Base-by-base conservation (phyloP, 169 alveolate species). In the Babesia ovata region DNA sequence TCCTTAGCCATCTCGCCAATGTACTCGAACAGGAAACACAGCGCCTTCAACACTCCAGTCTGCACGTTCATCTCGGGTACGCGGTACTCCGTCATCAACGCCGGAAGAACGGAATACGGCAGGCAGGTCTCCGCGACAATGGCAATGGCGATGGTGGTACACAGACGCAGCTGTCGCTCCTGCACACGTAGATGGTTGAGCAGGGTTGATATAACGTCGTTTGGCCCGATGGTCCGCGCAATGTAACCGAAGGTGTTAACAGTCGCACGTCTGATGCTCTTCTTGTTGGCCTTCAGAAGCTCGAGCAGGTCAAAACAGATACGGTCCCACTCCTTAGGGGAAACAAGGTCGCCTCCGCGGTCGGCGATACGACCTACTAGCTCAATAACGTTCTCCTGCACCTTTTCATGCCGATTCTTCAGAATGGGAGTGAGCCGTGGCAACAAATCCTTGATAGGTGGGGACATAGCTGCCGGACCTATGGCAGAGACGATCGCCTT, bases 271-370 rank as follows among this genome's bases (percentile, higher is more conserved):
- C 99, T 91, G 76, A 98, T 97, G 22, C 93, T 94, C 91, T 94
- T 97, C 92, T 96, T 98, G 84, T 92, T 97, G 70, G 97, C 99
- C 93, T 93, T 96, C 85, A 98, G 93, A 45, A 97, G 88, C 79
- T 98, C 99, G 46, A 98, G 87, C 63, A 98, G 89, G 85, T 98
- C 99, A 86, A 98, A 98, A 82, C 99, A 97, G 11, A 98, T 98
- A 65, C 99, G 92, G 93, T 98, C 99, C 99, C 99, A 98, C 86
- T 98, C 99, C 83, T 98, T 96, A 4, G 99, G 99, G 22, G 99
- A 96, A 14, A 98, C 99, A 77, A 96, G 87, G 74, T 98, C 99
- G 4, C 99, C 99, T n/a, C 99, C 99, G 53, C 99, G 93, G 88
- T 98, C 99, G 21, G 99, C 99, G 46, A 98, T 98, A 58, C 99